Conservation (phyloP, 257 asterid genomes). For the Fraxinus americana region DNA sequence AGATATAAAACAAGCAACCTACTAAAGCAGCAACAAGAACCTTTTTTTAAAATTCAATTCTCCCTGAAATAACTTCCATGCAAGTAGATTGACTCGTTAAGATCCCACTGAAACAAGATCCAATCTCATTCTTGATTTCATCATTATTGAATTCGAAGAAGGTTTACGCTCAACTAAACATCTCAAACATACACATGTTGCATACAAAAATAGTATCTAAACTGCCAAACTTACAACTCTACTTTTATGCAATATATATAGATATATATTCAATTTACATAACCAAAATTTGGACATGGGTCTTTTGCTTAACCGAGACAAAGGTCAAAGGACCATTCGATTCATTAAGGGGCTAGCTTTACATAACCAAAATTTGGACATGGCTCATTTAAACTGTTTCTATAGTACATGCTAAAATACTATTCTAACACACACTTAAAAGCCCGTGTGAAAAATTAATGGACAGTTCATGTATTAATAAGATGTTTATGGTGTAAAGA, state of each 20-base stretch:
- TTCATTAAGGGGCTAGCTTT: neutral
- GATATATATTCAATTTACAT: conserved; percentile 31
- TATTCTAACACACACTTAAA: conserved; percentile 48
- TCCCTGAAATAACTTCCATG: no score
- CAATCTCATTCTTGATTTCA: neutral
- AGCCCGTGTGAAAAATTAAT: conserved; percentile 69
- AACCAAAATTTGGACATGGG: conserved; percentile 32
- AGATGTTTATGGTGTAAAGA: conserved; percentile 26
- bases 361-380: conserved; percentile 37
- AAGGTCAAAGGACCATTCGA: no score
- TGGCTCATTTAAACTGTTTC: conserved; percentile 28
- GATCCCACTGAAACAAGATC: neutral
- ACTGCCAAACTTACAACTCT: neutral
- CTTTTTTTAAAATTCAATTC: no score
- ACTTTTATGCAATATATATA: conserved; percentile 17
- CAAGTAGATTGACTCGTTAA: neutral
- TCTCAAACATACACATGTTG: neutral
- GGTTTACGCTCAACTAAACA: neutral
- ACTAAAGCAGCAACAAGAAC: no score
- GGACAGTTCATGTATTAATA: conserved; percentile 38
- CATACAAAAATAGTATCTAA: neutral
- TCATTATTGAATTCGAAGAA: neutral
- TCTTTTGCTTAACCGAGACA: conserved; percentile 13
- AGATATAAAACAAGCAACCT: no score
- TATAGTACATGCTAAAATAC: conserved; percentile 40